Base-by-base conservation (phyloP, 2,329 filamentous ascomycete genomes). In the Neoscytalidium dimidiatum region DNA sequence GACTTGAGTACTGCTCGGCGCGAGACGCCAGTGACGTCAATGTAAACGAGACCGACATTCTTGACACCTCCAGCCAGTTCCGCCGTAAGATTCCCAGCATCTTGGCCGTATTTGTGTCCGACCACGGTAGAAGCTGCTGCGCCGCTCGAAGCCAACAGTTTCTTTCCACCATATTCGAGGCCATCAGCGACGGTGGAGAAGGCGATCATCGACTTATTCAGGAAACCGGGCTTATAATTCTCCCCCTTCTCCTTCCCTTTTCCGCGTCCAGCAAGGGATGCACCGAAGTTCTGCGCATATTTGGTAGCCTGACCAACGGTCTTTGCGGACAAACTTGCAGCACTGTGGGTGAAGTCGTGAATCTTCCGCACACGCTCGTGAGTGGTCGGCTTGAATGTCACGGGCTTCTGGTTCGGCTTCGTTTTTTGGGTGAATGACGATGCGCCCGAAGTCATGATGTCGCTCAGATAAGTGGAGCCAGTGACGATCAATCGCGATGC, bases 131-230 rank as follows among this genome's bases (percentile, higher is more conserved):
- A 92, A 26, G 94, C 90, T n/a, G 94, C 93, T 1, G 85, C 84
- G 3, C 92, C 90, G 2, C 90, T 87, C 9, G 89, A 89, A 4
- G 85, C 86, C 31, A 99, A 83, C 31, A 99, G 81, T 67, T 88
- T 91, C 62, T 90, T 90, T 1, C 92, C 91, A 1, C 92, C 91
- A 70, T 96, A 90, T 70, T 97, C 94, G 66, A 98, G 91, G 41
- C 95, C 95, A 72, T 99, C 95, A 26, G 93, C 92, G 49, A 99
- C 87, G 0, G 95, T 99, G 43, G 91, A 92, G 77, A 98, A 98
- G 0, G 95, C 95, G 82, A 99, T 98, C 81, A 99, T 83, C 68
- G 90, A 93, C 84, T 97, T 97, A 81, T 99, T 99, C 69, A 99
- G 80, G 31, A 99, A 81, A 4, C 95, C 94, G 0, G 95, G 94